phyloP scores from a whole-genome alignment of 129 eudicot genomes.

The Lactuca saligna region DNA sequence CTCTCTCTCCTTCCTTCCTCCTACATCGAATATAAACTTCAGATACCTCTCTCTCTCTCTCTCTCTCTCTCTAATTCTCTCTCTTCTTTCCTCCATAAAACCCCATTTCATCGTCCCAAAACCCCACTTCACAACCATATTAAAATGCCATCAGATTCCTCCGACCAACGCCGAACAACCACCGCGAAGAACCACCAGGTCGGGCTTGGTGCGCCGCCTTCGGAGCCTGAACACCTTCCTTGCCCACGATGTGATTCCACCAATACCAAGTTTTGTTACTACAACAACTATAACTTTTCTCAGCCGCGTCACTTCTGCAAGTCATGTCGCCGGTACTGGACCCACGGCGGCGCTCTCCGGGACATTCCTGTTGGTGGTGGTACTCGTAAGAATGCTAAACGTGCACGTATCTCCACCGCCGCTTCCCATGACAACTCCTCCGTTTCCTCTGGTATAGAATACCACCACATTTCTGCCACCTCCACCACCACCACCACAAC shows the following conservation, averaged over 20 bases:
- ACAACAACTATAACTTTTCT: conserved; percentile 51
- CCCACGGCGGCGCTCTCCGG: conserved; percentile 51
- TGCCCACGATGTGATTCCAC: conserved; percentile 51
- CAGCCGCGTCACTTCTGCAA: conserved; percentile 57
- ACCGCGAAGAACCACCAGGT: conserved; percentile 23
- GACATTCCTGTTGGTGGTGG: conserved; percentile 48
- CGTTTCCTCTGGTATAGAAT: conserved; percentile 16
- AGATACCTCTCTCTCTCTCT: conserved; percentile 10
- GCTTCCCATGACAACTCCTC: not conserved
- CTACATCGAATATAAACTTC: conserved; percentile 23
- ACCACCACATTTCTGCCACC: conserved; percentile 21
- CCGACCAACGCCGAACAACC: conserved; percentile 22
- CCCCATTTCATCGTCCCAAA: conserved; percentile 2
- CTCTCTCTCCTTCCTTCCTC: not conserved
- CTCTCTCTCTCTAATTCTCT: not conserved
- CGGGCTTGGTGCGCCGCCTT: conserved; percentile 11
- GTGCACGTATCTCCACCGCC: conserved; percentile 5
- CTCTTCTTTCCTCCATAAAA: not conserved
- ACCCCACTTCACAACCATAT: not conserved
- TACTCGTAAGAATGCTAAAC: conserved; percentile 21
- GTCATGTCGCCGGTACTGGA: conserved; percentile 52
- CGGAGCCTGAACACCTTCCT: conserved; percentile 29
- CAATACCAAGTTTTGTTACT: conserved; percentile 51
- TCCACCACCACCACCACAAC: not conserved
- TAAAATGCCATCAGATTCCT: conserved; percentile 21